Conservation (phyloP, 805 yeast genomes). For the Tanozyma kutaoensis region DNA sequence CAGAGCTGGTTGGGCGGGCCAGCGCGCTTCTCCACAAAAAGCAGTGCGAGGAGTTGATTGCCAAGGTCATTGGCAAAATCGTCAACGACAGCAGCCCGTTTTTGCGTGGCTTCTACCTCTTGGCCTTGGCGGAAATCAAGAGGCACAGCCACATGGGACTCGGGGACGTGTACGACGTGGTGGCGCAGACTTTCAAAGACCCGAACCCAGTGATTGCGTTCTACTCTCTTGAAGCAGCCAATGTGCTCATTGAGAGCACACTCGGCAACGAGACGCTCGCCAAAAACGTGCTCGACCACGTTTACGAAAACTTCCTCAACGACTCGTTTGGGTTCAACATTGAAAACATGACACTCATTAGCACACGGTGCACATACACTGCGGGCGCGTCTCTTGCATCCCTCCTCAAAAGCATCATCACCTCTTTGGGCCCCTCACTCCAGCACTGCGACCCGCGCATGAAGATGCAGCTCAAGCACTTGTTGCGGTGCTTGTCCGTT, state of each 20-base stretch:
- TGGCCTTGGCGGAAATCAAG: conserved; percentile 17
- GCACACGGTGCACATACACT: conserved; percentile 19
- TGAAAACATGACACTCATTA: conserved; percentile 16
- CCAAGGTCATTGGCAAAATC: conserved; percentile 38
- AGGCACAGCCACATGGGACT: conserved; percentile 15
- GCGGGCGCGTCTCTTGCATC: conserved; percentile 12
- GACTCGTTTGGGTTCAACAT: conserved; percentile 24
- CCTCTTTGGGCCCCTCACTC: conserved; percentile 25
- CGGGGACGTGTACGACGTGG: conserved; percentile 37
- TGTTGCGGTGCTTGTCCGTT: conserved; percentile 14
- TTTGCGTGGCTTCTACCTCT: conserved; percentile 32
- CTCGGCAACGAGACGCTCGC: conserved; percentile 31
- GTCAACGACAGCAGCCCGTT: conserved; percentile 54
- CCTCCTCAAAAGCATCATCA: conserved; percentile 18
- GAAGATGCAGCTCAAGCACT: conserved; percentile 11
- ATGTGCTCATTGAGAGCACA: conserved; percentile 43
- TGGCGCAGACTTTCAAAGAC: conserved; percentile 51
- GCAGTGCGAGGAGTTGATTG: conserved; percentile 12
- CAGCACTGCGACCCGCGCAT: conserved; percentile 8
- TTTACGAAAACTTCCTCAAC: conserved; percentile 19
- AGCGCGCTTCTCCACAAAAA: conserved; percentile 8
- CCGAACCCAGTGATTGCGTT: conserved; percentile 79
- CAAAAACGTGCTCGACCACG: conserved; percentile 19
- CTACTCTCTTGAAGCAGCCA: conserved; percentile 52
- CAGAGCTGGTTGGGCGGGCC: conserved; percentile 47